Evolutionary conservation across 179 eudicot species (phyloP).

Genomic region (Spergularia azorica): DNA sequence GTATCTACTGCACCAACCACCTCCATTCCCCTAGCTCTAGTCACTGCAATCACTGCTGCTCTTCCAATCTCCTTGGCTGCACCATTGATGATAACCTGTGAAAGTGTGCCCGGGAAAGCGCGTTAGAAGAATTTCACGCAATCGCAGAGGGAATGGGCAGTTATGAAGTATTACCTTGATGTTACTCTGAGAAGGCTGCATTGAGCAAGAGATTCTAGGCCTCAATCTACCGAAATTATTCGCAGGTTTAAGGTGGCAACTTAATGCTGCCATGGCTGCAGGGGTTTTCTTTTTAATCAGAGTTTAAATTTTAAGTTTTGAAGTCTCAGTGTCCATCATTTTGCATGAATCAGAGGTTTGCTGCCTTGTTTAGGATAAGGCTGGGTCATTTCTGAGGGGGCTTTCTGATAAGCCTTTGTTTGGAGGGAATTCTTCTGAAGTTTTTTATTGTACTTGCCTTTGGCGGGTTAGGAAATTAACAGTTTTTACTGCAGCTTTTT

Average conservation of each 20-base stretch:
- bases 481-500: too few species aligned
- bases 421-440: constrained; percentile 25
- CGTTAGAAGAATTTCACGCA: background rate
- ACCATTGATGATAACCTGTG: constrained; percentile 78
- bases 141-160: background rate
- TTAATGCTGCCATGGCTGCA: constrained; percentile 57
- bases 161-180: constrained; percentile 53
- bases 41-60: constrained; percentile 88
- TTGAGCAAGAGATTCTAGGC: constrained; percentile 52
- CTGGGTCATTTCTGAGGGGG: background rate
- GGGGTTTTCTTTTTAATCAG: background rate
- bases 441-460: background rate
- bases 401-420: constrained; percentile 29
- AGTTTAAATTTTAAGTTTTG: constrained; percentile 9
- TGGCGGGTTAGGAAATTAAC: background rate
- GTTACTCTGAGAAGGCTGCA: constrained; percentile 61
- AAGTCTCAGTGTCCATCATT: constrained; percentile 10
- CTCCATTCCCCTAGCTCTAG: constrained; percentile 93
- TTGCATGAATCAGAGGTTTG: constrained; percentile 18
- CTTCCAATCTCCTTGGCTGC: constrained; percentile 94
- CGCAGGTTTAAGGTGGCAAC: constrained; percentile 45
- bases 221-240: constrained; percentile 18
- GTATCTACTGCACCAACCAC: constrained; percentile 89
- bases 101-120: background rate
- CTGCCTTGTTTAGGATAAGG: constrained; percentile 45